Base-by-base conservation (phyloP, 805 yeast species). In the Grigorovia humatica region DNA sequence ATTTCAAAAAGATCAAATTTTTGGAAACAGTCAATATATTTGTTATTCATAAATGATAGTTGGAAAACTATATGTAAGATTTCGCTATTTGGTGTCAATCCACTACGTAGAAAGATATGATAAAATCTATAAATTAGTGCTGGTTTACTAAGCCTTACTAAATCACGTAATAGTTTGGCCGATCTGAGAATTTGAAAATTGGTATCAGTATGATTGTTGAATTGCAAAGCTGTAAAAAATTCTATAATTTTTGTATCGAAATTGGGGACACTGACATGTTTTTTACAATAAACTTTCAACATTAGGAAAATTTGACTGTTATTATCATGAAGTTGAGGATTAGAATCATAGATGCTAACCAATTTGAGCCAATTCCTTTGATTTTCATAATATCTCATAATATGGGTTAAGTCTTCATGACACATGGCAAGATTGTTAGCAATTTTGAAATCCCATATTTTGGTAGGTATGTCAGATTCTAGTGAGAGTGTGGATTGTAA, bases 101-200 rank as follows among this genome's bases (percentile, higher is more conserved):
- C 72, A 50, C 82, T 69, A 49, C 70, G 64, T 5, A 68, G 46
- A 32, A 81, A 58, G 58, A 78, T 76, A n/a, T 67, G 54, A 65
- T 73, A 83, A 52, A 85, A 67, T 52, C 61, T 65, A 29, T 75
- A 77, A 11, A 77, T 80, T 61, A 73, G 76, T 43, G 64, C 73
- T 43, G 59, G 65, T 56, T 77, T 80, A 9, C 79, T 82, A 38
- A 0, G 86, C 81, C 54, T 85, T 67, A 0, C 85, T 80, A 50
- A 71, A 80, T 74, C 3, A 77, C 72, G 61, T 84, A 85, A 57
- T 84, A 32, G 87, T 9, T 59, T 59, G 32, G 73, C 66, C 6
- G 27, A 47, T 74, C 73, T 1, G 86, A 85, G 27, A 78, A 64
- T 44, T 76, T 69, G 1, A 8, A 32, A 32, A 11, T 9, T 32